Conservation (phyloP, 441 rosid genomes). For the Daphne laureola region DNA sequence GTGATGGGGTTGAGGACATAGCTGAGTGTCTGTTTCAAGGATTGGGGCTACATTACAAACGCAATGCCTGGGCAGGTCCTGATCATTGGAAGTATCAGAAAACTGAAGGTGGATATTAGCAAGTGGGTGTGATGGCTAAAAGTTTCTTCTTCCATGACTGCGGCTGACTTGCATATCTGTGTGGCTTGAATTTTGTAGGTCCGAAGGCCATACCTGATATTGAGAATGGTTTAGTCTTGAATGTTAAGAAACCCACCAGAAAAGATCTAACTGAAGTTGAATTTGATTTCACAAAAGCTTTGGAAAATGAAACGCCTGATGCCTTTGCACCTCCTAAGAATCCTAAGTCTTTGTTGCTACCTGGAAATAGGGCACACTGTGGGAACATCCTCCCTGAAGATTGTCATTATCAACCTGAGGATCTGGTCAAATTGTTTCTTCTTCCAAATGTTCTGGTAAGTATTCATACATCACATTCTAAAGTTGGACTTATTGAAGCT, state of each 20-base stretch:
- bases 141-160: background rate
- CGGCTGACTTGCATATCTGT: background rate
- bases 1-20: conserved; percentile 17
- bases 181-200: conserved; percentile 9
- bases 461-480: background rate
- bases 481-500: background rate
- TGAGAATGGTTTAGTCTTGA: conserved; percentile 19
- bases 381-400: conserved; percentile 26
- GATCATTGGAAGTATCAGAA: conserved; percentile 28
- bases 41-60: conserved; percentile 17
- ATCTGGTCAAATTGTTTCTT: conserved; percentile 30
- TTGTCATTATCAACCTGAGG: conserved; percentile 30
- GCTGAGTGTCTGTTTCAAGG: conserved; percentile 13
- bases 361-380: conserved; percentile 20
- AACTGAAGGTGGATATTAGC: conserved; percentile 14
- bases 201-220: conserved; percentile 13
- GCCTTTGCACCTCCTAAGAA: conserved; percentile 25
- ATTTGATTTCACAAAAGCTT: conserved; percentile 17
- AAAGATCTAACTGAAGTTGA: conserved; percentile 19
- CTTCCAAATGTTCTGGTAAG: conserved; percentile 23
- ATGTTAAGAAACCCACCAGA: conserved; percentile 15
- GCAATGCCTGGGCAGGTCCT: conserved; percentile 32
- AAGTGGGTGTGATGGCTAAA: background rate
- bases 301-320: conserved; percentile 20
- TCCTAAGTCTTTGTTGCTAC: conserved; percentile 19